Evolutionary conservation across 2,329 filamentous ascomycete genomes (phyloP).

Genomic region (Sporothrix mexicana): DNA sequence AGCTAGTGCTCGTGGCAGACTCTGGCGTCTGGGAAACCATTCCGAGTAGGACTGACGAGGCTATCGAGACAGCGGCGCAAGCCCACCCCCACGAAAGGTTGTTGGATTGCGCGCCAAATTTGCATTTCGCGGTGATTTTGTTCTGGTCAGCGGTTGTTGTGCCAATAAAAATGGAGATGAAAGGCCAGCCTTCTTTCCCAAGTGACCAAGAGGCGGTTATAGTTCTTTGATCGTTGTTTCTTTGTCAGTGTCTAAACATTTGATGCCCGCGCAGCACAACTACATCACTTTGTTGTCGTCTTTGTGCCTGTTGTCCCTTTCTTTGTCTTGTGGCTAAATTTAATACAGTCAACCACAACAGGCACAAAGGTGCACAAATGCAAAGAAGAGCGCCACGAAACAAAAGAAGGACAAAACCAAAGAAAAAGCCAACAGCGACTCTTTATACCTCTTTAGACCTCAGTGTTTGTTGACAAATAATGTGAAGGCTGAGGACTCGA

Average conservation of each 20-base stretch:
- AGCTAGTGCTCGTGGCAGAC: neutral
- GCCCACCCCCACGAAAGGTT: neutral
- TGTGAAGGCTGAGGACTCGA: neutral
- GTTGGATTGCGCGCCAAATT: neutral
- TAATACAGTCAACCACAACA: neutral
- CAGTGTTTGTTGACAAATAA: neutral
- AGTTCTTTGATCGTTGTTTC: neutral
- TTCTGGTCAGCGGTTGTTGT: constrained; percentile 23
- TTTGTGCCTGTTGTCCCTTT: neutral
- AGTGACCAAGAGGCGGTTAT: neutral
- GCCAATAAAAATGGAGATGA: constrained; percentile 14
- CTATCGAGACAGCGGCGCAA: neutral
- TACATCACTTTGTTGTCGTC: neutral
- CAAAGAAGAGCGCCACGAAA: neutral
- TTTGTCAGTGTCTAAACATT: neutral
- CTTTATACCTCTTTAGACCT: neutral
- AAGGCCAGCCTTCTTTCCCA: neutral
- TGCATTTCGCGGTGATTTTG: neutral
- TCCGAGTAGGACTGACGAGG: neutral
- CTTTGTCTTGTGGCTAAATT: constrained; percentile 22
- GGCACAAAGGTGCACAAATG: constrained; percentile 1
- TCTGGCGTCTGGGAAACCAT: neutral
- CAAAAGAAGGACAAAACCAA: neutral
- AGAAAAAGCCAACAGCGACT: neutral
- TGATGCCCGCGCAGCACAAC: neutral